Evolutionary conservation across 2,329 filamentous ascomycete genomes (phyloP).

Genomic region (Gremmenia infestans): DNA sequence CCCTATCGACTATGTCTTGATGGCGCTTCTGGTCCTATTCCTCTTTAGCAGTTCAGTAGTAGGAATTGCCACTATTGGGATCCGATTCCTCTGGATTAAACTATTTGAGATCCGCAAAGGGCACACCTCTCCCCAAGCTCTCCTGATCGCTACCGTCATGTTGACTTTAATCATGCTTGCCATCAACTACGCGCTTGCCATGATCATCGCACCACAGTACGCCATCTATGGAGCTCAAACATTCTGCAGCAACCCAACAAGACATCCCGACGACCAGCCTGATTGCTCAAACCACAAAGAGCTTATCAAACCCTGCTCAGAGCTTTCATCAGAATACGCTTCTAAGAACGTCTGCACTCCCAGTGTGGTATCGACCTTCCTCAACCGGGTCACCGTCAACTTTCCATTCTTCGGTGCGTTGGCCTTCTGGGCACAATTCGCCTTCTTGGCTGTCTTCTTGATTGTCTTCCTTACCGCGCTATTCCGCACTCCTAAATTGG

Average conservation of each 20-base stretch:
- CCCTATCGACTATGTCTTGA: constrained; percentile 87
- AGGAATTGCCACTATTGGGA: constrained; percentile 80
- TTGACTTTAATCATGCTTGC: constrained; percentile 84
- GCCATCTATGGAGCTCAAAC: constrained; percentile 91
- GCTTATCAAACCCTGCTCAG: constrained; percentile 76
- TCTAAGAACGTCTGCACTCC: constrained; percentile 83
- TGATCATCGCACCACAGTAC: constrained; percentile 95
- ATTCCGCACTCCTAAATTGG: constrained; percentile 73
- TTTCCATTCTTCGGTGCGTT: constrained; percentile 92
- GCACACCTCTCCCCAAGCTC: constrained; percentile 83
- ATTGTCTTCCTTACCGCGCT: constrained; percentile 74
- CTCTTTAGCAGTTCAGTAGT: constrained; percentile 86
- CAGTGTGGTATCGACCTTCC: constrained; percentile 83
- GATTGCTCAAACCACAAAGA: constrained; percentile 69
- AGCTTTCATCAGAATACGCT: constrained; percentile 64
- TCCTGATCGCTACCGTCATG: constrained; percentile 86
- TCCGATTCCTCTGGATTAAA: constrained; percentile 92
- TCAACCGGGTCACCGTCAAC: constrained; percentile 87
- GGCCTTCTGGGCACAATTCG: constrained; percentile 96
- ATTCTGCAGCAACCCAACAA: constrained; percentile 73
- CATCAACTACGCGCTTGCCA: constrained; percentile 87
- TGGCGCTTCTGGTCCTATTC: constrained; percentile 76
- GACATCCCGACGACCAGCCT: constrained; percentile 58
- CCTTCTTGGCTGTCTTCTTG: constrained; percentile 78
- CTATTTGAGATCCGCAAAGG: constrained; percentile 89